phyloP scores from a whole-genome alignment of 768 basidiomycete species.

The Hypsizygus marmoreus region DNA sequence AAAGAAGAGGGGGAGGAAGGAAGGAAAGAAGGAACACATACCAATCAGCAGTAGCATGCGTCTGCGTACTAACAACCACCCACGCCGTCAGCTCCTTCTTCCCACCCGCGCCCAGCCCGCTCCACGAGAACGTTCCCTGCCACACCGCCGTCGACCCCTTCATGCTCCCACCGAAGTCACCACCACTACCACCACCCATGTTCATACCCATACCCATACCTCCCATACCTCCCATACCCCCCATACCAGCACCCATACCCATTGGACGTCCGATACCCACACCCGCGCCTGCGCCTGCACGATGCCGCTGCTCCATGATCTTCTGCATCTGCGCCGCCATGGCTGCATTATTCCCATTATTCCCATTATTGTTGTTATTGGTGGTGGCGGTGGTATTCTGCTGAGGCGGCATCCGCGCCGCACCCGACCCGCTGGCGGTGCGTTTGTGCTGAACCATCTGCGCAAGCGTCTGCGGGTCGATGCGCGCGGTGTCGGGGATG shows the following conservation, averaged over 20 bases:
- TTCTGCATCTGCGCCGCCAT: conserved; percentile 49
- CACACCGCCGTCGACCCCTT: conserved; percentile 32
- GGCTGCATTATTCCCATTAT: too few relatives aligned
- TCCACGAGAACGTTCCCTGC: conserved; percentile 52
- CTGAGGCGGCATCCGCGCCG: conserved; percentile 14
- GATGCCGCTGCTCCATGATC: conserved; percentile 43
- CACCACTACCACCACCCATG: too few relatives aligned
- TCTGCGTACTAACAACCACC: conserved; percentile 34
- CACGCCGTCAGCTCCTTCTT: conserved; percentile 47
- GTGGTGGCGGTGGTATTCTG: conserved; percentile 6
- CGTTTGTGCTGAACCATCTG: conserved; percentile 22
- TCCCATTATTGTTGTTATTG: conserved; percentile 8
- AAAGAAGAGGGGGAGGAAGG: background rate
- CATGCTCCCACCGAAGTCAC: conserved; percentile 14
- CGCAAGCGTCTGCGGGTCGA: conserved; percentile 25
- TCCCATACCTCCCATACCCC: too few relatives aligned
- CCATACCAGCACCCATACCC: too few relatives aligned
- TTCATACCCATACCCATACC: too few relatives aligned
- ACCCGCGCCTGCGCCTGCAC: background rate
- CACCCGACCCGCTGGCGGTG: conserved; percentile 13
- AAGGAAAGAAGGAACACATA: conserved; percentile 25
- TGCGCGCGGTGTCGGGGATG: too few relatives aligned
- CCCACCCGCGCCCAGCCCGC: conserved; percentile 35
- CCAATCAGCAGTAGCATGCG: conserved; percentile 31
- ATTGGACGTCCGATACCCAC: background rate